Evolutionary conservation across 2,329 filamentous ascomycete genomes (phyloP).

Genomic region (Fusarium abutilonis): DNA sequence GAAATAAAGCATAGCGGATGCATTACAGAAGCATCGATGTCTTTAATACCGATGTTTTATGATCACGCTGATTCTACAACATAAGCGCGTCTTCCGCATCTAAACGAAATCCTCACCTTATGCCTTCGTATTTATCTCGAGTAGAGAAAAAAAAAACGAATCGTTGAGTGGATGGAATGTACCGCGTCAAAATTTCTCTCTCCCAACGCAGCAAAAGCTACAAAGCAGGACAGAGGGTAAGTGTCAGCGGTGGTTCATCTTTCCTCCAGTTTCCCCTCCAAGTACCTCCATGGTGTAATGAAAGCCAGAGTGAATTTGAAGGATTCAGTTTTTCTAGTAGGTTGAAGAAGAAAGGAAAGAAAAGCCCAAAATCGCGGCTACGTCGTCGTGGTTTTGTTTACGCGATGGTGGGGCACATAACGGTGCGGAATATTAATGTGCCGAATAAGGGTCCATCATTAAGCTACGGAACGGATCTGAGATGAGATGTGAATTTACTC

Average conservation of each 20-base stretch:
- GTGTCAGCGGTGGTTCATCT: conserved; percentile 61
- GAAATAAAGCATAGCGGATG: too few relatives aligned
- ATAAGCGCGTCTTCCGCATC: too few relatives aligned
- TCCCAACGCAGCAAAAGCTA: conserved; percentile 48
- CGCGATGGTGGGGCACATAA: conserved; percentile 5
- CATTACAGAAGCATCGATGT: too few relatives aligned
- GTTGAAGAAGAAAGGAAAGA: conserved; percentile 50
- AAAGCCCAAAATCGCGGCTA: conserved; percentile 21
- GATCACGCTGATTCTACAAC: too few relatives aligned
- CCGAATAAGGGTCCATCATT: conserved; percentile 20
- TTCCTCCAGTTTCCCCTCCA: conserved; percentile 79
- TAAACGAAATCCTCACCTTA: neutral
- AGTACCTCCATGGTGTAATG: conserved; percentile 61
- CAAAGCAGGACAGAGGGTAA: conserved; percentile 60
- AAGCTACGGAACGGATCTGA: neutral
- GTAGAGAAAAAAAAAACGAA: neutral
- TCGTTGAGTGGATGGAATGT: conserved; percentile 43
- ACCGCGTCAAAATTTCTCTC: conserved; percentile 52
- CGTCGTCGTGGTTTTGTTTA: conserved; percentile 30
- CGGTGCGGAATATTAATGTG: conserved; percentile 45
- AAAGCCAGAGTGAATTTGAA: conserved; percentile 77
- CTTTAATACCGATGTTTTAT: too few relatives aligned
- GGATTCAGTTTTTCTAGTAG: conserved; percentile 60
- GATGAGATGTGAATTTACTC: too few relatives aligned
- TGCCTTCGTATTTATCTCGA: too few relatives aligned